Percentiles rank a stretch among this genome's conserved stretches.
phyloP scores from a whole-genome alignment of 2,329 filamentous ascomycete species.

The Fusarium cyanostomum region DNA sequence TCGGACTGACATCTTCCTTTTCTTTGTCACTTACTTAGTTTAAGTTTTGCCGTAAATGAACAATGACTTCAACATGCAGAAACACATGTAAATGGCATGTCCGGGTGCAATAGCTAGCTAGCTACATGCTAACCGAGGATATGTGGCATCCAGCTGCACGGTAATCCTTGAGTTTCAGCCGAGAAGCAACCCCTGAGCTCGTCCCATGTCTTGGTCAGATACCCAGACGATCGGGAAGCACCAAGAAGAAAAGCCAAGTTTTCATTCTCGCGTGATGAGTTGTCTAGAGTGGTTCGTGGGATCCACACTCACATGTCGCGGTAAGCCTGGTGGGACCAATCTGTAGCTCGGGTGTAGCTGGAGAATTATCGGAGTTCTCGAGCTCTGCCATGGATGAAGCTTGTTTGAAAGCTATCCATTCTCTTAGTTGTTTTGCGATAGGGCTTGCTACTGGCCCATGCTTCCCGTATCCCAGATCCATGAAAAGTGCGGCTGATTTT shows the following conservation, averaged over 20 bases:
- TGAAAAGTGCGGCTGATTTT: conserved; percentile 21
- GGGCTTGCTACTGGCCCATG: conserved; percentile 3
- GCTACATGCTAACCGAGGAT: conserved; percentile 36
- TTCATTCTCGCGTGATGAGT: conserved; percentile 26
- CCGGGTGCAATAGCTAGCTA: neutral
- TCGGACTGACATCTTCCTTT: conserved; percentile 12
- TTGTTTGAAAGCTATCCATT: neutral
- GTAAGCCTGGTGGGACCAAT: conserved; percentile 1
- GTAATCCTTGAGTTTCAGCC: conserved; percentile 6
- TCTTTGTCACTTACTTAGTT: conserved; percentile 8
- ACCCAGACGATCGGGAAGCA: conserved; percentile 20
- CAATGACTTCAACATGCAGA: conserved; percentile 13
- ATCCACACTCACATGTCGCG: conserved; percentile 30
- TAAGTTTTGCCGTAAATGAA: conserved; percentile 4
- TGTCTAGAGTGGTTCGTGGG: conserved; percentile 19
- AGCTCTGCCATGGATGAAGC: conserved; percentile 13
- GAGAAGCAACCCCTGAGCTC: conserved; percentile 12
- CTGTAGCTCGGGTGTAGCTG: conserved; percentile 30
- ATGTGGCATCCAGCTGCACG: conserved; percentile 11
- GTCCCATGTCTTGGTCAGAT: conserved; percentile 23
- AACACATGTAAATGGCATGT: conserved; percentile 21
- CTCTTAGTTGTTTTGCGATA: neutral
- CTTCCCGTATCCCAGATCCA: neutral
- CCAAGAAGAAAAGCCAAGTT: conserved; percentile 5
- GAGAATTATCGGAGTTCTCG: conserved; percentile 32